Conservation (phyloP, 768 basidiomycete species). For the Botryobasidium botryosum region DNA sequence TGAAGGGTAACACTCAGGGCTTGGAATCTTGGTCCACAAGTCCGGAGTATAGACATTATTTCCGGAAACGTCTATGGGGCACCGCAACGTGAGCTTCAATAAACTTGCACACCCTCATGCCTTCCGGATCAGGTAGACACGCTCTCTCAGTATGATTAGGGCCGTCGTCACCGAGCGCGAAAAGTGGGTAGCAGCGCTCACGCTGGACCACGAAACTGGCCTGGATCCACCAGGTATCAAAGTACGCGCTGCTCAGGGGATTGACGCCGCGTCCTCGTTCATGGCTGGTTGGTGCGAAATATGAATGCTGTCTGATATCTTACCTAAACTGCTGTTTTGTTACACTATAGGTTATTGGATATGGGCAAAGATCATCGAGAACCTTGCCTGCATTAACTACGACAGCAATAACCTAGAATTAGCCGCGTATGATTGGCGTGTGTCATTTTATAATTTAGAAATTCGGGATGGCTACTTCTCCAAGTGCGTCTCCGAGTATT, state of each 20-base stretch:
- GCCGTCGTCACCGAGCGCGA: conserved; percentile 73
- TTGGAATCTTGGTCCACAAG: conserved; percentile 90
- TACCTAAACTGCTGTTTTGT: conserved; percentile 10
- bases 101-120: conserved; percentile 1
- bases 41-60: conserved; percentile 71
- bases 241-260: conserved; percentile 81
- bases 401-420: conserved; percentile 78
- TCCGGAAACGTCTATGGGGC: conserved; percentile 62
- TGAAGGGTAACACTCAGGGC: conserved; percentile 28
- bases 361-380: conserved; percentile 89
- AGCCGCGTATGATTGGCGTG: conserved; percentile 82
- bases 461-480: conserved; percentile 83
- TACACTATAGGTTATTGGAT: conserved; percentile 68
- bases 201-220: conserved; percentile 82
- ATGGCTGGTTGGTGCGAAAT: conserved; percentile 14
- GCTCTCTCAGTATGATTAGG: conserved; percentile 51
- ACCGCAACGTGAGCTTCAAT: conserved; percentile 12
- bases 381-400: conserved; percentile 82
- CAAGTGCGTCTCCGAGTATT: conserved; percentile 37
- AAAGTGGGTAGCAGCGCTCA: conserved; percentile 77
- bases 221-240: conserved; percentile 75
- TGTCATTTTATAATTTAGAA: conserved; percentile 82
- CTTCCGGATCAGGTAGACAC: conserved; percentile 40
- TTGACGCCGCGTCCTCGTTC: conserved; percentile 75
- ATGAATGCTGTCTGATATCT: conserved; percentile 12